Evolutionary conservation across 208 protist genomes (phyloP).

Genomic region (Kentomonas sorsogonicus): DNA sequence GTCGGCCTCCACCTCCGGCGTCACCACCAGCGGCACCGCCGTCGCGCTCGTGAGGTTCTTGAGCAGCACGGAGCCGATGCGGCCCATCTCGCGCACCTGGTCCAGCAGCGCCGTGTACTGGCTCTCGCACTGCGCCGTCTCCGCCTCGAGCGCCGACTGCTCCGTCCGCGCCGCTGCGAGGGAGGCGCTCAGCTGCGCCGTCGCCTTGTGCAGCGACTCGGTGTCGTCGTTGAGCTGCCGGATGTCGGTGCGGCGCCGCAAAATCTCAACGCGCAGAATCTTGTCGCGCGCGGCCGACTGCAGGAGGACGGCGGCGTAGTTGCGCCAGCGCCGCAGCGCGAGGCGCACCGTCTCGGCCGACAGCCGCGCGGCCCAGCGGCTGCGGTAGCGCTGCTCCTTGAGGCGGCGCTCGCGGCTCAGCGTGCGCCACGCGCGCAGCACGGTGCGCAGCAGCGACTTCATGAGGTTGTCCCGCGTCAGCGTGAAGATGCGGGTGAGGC

Average conservation of each 20-base stretch:
- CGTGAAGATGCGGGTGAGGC: constrained; percentile 51
- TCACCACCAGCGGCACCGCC: constrained; percentile 27
- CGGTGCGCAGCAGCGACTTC: constrained; percentile 41
- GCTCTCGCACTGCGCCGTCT: constrained; percentile 30
- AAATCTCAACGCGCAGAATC: constrained; percentile 30
- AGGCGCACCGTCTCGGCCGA: constrained; percentile 39
- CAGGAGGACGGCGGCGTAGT: constrained; percentile 37
- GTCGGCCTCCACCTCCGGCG: constrained; percentile 16
- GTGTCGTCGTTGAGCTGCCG: constrained; percentile 32
- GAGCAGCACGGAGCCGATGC: constrained; percentile 53
- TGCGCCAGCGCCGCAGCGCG: constrained; percentile 45
- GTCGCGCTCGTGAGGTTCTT: no score
- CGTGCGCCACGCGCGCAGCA: constrained; percentile 49
- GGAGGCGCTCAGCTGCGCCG: constrained; percentile 22
- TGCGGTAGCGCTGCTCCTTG: constrained; percentile 49
- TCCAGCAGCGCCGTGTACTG: constrained; percentile 42
- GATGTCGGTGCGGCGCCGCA: constrained; percentile 25
- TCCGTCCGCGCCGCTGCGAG: constrained; percentile 32
- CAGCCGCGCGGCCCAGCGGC: constrained; percentile 51
- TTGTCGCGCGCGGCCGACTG: constrained; percentile 36
- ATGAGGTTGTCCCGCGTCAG: constrained; percentile 49
- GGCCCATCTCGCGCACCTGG: constrained; percentile 59
- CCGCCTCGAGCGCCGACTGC: constrained; percentile 22
- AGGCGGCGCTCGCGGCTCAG: constrained; percentile 44
- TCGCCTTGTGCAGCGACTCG: constrained; percentile 27